Conservation (phyloP, 2,329 filamentous ascomycete genomes). For the Penicillium sp. region DNA sequence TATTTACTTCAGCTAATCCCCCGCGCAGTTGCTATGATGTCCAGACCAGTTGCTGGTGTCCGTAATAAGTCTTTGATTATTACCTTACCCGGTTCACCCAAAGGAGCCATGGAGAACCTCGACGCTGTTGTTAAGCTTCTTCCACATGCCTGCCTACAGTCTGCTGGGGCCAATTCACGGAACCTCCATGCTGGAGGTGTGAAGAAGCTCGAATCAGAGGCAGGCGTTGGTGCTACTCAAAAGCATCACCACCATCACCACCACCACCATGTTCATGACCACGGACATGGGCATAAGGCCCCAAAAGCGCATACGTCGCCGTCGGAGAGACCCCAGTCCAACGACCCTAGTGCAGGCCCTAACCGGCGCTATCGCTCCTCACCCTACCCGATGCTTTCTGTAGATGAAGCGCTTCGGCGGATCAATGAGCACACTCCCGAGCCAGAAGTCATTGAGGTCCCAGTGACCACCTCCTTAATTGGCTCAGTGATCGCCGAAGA, state of each 20-base stretch:
- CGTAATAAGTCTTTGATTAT: conserved; percentile 77
- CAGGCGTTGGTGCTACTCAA: conserved; percentile 54
- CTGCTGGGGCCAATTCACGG: conserved; percentile 77
- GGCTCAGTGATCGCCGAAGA: conserved; percentile 80
- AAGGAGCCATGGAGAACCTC: conserved; percentile 91
- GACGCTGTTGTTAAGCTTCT: conserved; percentile 84
- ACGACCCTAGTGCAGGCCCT: conserved; percentile 58
- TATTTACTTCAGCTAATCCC: conserved; percentile 22
- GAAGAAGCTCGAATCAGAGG: conserved; percentile 78
- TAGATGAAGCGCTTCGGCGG: conserved; percentile 72
- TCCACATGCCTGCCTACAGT: conserved; percentile 91
- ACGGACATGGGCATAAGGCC: conserved; percentile 61
- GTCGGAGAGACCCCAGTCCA: conserved; percentile 55
- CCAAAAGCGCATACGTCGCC: conserved; percentile 71
- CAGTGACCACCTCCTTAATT: conserved; percentile 65
- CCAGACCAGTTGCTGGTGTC: conserved; percentile 84
- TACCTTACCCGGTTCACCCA: conserved; percentile 90
- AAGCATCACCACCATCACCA: conserved; percentile 39
- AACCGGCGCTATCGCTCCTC: conserved; percentile 75
- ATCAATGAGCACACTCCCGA: conserved; percentile 71
- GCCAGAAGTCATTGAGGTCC: conserved; percentile 55
- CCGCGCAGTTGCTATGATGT: conserved; percentile 87
- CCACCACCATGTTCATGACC: conserved; percentile 56
- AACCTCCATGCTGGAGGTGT: conserved; percentile 75
- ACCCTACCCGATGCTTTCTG: conserved; percentile 87